Base-by-base conservation (phyloP, 2,329 filamentous ascomycete genomes). In the Aureobasidium namibiae region DNA sequence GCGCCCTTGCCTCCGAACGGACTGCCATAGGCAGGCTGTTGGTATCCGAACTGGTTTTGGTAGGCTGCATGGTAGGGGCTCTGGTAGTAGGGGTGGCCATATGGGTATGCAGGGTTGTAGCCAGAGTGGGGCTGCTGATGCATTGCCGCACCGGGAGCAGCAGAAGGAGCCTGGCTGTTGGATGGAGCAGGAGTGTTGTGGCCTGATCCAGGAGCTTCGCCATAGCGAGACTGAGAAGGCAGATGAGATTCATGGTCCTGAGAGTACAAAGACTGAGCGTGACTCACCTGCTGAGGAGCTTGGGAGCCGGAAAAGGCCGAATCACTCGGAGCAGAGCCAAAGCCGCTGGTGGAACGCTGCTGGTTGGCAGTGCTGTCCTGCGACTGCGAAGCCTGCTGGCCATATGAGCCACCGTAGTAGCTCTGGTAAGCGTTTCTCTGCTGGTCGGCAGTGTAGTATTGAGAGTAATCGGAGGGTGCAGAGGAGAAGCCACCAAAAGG, bases 101-200 rank as follows among this genome's bases (percentile, higher is more conserved):
- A 86, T 18, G 82, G 82, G 69, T 84, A 86, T 63, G 75, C 80
- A 38, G 63, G 60, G 59, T 74, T 71, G 64, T 82, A 79, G 64
- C 83, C 80, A 16, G 70, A 71, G 68, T 79, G 76, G 61, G 80
- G 78, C 66, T 81, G 79, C 57, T 68, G 66, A 29, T 65, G 60
- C 61, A 74, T 72, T 50, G 80, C 80, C 62, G 81, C 78, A 52
- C 62, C 59, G 7, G 64, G 63, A 18, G 62, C 60, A 21, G 75
- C 76, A 58, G 75, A 74, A 63, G 82, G 81, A 61, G 81, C 80
- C 56, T 74, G 77, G 61, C 80, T 80, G 61, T 83, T 73, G 41
- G 86, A 80, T 29, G 92, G 91, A 76, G 95, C 94, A 36, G 92
- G 92, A 2, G 92, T 96, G 67, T 88, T 92, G 72, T 94, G 88